Conservation (phyloP, 2,329 filamentous ascomycete genomes). For the Fusarium chlamydosporum region DNA sequence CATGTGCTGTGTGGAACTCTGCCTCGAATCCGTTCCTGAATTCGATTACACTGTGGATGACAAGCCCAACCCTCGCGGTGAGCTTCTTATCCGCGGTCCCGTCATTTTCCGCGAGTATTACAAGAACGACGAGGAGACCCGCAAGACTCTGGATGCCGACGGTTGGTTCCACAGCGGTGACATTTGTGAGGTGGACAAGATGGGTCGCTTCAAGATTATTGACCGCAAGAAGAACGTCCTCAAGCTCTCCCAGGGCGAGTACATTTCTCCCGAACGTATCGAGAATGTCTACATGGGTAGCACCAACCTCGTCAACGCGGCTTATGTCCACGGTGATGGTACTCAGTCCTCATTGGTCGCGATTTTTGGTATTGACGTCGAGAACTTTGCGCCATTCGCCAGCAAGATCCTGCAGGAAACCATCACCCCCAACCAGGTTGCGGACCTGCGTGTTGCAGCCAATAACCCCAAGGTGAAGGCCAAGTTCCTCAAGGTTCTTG, state of each 20-base stretch:
- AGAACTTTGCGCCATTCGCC: slow-evolving; percentile 84
- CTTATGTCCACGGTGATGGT: slow-evolving; percentile 92
- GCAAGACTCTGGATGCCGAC: slow-evolving; percentile 83
- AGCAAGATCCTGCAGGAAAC: slow-evolving; percentile 79
- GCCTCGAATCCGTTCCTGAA: slow-evolving; percentile 88
- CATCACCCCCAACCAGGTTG: slow-evolving; percentile 74
- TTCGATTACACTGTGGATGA: slow-evolving; percentile 93
- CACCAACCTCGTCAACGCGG: slow-evolving; percentile 81
- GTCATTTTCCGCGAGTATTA: slow-evolving; percentile 88
- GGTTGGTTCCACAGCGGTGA: slow-evolving; percentile 99
- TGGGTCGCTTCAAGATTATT: slow-evolving; percentile 91
- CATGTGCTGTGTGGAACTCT: slow-evolving; percentile 77
- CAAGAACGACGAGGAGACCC: slow-evolving; percentile 89
- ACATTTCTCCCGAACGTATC: slow-evolving; percentile 96
- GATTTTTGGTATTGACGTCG: slow-evolving; percentile 89
- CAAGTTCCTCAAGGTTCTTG: slow-evolving; percentile 83
- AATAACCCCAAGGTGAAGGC: slow-evolving; percentile 78
- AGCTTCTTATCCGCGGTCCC: slow-evolving; percentile 87
- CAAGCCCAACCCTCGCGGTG: slow-evolving; percentile 89
- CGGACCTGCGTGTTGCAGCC: slow-evolving; percentile 76
- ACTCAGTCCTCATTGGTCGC: slow-evolving; percentile 85
- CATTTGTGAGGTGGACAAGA: slow-evolving; percentile 85
- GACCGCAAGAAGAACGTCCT: slow-evolving; percentile 99
- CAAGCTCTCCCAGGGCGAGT: slow-evolving; percentile 97
- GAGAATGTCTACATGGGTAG: slow-evolving; percentile 94